Base-by-base conservation (phyloP, 805 yeast species). In the Nakazawaea sp. region DNA sequence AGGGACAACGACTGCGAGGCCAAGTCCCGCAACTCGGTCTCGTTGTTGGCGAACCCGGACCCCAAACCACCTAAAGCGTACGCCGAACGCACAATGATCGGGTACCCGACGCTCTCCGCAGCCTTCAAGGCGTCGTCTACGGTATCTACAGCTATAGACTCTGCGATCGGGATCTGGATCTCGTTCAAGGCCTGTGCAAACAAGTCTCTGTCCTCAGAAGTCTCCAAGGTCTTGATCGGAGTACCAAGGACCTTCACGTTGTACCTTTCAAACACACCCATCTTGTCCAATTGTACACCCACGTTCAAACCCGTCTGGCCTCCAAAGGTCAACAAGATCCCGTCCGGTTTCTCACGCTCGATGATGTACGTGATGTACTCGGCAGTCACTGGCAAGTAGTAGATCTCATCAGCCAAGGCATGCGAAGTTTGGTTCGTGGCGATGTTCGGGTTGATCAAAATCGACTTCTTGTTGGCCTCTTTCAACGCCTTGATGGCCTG, bases 271-370 rank as follows among this genome's bases (percentile, higher is more conserved):
- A 94, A 81, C 41, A 87, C 86, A 46, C 97, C 97, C 88, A 85
- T 82, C 64, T 88, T 84, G 44, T 92, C 96, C 46, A 92, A 74
- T 53, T 87, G 82, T 36, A 92, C 94, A 65, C 97, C 97, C 43
- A 90, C 96, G 57, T 89, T 92, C 52, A 92, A 72, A 46, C 83
- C 98, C 24, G 99, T 92, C 68, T 92, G 99, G 48, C 99, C 99
- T 55, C 99, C 99, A 60, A 92, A 92, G 3, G 98, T 90, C 56
- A 90, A 73, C 55, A 90, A 70, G 39, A 92, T 89, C 32, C 96
- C 97, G 62, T 92, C 97, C 28, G 98, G 98, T 50, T 78, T 76
- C 67, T 92, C 99, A 47, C 95, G 80, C 64, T 92, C 96, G 47
- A 92, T 90, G 55, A 92, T 86, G 61, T 92, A 85, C 30, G 89